Percentiles rank a stretch among this genome's conserved stretches.
These are phyloP conservation scores for Candida piceae DNA, from an alignment of 805 yeast genomes.

Conservation along the genomic window DNA sequence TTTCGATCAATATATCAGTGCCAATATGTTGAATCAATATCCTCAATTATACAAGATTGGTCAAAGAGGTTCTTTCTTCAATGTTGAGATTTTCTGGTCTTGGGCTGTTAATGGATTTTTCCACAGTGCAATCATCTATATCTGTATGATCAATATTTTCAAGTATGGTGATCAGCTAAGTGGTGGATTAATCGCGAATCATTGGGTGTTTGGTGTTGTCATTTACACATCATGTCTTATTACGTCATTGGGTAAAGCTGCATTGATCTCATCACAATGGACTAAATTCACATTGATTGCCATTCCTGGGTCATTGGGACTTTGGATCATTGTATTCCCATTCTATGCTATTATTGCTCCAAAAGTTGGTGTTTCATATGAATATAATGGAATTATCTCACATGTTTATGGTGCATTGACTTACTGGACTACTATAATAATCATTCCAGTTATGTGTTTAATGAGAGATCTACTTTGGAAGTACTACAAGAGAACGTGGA, in stretches of 20 bases:
- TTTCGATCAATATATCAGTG: constrained; percentile 92
- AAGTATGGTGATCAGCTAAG: constrained; percentile 59
- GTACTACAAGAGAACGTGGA: constrained; percentile 85
- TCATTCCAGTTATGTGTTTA: constrained; percentile 73
- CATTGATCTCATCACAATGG: constrained; percentile 87
- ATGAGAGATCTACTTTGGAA: constrained; percentile 91
- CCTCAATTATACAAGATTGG: constrained; percentile 92
- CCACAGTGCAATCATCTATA: constrained; percentile 81
- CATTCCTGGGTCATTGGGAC: constrained; percentile 84
- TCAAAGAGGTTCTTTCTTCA: constrained; percentile 82
- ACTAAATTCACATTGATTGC: constrained; percentile 88
- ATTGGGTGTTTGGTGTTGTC: constrained; percentile 95
- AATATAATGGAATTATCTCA: constrained; percentile 73
- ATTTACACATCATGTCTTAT: constrained; percentile 81
- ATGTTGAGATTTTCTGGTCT: constrained; percentile 91
- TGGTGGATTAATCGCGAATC: constrained; percentile 70
- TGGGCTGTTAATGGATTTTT: constrained; percentile 96
- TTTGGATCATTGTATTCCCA: constrained; percentile 88
- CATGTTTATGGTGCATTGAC: constrained; percentile 72
- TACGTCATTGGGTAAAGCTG: constrained; percentile 93
- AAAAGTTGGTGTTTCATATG: constrained; percentile 69
- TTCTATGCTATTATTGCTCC: constrained; percentile 85
- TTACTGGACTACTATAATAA: constrained; percentile 79
- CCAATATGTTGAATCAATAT: constrained; percentile 81
- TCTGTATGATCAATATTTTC: constrained; percentile 67